Evolutionary conservation across 1,139 yeast genomes (phyloP).

Genomic region (Wickerhamomyces sp.): DNA sequence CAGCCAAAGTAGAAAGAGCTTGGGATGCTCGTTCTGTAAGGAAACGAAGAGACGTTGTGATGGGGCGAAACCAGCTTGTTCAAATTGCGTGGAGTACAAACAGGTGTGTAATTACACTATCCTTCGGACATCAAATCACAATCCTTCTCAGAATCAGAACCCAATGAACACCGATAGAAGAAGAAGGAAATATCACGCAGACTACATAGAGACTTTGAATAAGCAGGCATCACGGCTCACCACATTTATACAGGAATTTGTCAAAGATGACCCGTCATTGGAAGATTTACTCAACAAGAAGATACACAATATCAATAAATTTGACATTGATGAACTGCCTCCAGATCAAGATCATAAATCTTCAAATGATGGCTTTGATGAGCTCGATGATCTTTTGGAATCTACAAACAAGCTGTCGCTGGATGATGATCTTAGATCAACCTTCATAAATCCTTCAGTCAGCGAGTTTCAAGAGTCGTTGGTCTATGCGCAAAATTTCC

Average conservation of each 20-base stretch:
- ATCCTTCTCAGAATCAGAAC: not conserved
- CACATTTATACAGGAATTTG: slow-evolving; percentile 20
- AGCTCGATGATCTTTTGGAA: slow-evolving; percentile 2
- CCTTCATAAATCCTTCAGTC: slow-evolving; percentile 2
- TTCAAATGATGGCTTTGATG: not conserved
- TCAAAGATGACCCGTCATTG: slow-evolving; percentile 18
- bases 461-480: slow-evolving; percentile 8
- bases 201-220: slow-evolving; percentile 26
- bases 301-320: slow-evolving; percentile 1
- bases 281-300: slow-evolving; percentile 4
- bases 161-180: slow-evolving; percentile 20
- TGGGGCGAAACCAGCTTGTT: slow-evolving; percentile 25
- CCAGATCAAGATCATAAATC: not conserved
- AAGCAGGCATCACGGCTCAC: slow-evolving; percentile 19
- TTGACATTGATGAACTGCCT: not conserved
- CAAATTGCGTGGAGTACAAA: slow-evolving; percentile 25
- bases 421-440: not conserved
- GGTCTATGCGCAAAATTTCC: not conserved
- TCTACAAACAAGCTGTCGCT: not conserved
- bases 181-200: slow-evolving; percentile 27
- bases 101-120: slow-evolving; percentile 9
- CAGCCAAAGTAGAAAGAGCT: no score
- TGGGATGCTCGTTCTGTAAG: not conserved
- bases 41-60: slow-evolving; percentile 19
- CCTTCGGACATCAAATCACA: not conserved